Evolutionary conservation across 179 eudicot genomes (phyloP).

Genomic region (Heliamphora pulchella): DNA sequence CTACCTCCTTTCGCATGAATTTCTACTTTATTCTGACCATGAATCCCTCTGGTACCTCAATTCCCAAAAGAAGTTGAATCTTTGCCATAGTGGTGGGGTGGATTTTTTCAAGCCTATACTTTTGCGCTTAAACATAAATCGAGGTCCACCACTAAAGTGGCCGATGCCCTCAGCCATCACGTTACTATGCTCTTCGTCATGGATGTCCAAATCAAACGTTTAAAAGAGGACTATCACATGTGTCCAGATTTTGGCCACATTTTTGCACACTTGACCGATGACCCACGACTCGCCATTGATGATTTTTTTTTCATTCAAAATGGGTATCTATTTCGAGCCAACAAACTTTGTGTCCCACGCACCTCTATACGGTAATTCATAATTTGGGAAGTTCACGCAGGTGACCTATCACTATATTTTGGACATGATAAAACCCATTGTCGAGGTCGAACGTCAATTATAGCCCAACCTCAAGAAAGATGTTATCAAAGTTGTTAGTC

Average conservation of each 20-base stretch:
- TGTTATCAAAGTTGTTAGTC: not conserved
- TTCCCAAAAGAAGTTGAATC: not conserved
- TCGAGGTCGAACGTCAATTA: not conserved
- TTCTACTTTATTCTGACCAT: not conserved
- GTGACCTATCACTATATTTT: too few relatives aligned
- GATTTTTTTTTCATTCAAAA: too few relatives aligned
- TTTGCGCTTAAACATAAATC: not conserved
- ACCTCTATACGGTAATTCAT: not conserved
- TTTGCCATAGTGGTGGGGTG: not conserved
- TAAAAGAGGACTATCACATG: not conserved
- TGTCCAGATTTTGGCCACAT: too few relatives aligned
- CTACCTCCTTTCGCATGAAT: not conserved
- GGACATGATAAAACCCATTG: not conserved
- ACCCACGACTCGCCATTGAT: too few relatives aligned
- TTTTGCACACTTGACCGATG: too few relatives aligned
- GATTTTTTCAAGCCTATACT: not conserved
- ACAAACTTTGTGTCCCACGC: not conserved
- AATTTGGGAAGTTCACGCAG: not conserved
- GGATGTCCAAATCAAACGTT: not conserved
- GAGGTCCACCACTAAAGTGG: not conserved
- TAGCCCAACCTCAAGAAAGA: not conserved
- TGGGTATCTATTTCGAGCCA: not conserved
- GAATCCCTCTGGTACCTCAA: not conserved
- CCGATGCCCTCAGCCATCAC: not conserved
- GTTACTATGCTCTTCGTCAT: not conserved